Conservation (phyloP, 2,329 filamentous ascomycete species). For the Metarhizium album region DNA sequence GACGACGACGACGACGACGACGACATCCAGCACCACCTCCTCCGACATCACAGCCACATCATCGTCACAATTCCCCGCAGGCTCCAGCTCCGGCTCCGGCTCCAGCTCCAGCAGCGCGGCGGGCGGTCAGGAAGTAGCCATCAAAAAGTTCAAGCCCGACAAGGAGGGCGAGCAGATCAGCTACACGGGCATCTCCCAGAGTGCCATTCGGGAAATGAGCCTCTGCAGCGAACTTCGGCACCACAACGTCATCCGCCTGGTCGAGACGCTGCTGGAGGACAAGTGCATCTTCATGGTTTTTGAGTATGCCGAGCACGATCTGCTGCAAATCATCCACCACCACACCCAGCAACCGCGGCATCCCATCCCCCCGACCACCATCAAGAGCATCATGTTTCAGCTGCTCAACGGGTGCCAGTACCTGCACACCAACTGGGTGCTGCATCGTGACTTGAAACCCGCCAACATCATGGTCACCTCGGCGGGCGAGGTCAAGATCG, state of each 20-base stretch:
- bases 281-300: constrained; percentile 99
- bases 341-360: constrained; percentile 84
- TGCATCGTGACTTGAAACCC: constrained; percentile 93
- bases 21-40: too few relatives aligned
- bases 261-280: constrained; percentile 94
- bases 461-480: constrained; percentile 99
- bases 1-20: too few relatives aligned
- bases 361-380: constrained; percentile 75
- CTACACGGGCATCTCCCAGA: constrained; percentile 96
- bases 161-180: constrained; percentile 92
- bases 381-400: constrained; percentile 93
- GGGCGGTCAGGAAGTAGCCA: constrained; percentile 74
- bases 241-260: constrained; percentile 77
- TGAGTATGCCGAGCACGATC: constrained; percentile 94
- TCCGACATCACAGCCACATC: too few relatives aligned
- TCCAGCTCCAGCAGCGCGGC: constrained; percentile 25
- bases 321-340: constrained; percentile 96
- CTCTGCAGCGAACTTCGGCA: constrained; percentile 87
- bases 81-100: too few relatives aligned
- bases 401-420: constrained; percentile 91
- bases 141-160: constrained; percentile 99
- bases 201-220: constrained; percentile 93
- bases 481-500: constrained; percentile 81
- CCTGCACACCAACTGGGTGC: constrained; percentile 90
- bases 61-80: too few relatives aligned